Base-by-base conservation (phyloP, 768 basidiomycete genomes). In the Hemileccinum impolitum region DNA sequence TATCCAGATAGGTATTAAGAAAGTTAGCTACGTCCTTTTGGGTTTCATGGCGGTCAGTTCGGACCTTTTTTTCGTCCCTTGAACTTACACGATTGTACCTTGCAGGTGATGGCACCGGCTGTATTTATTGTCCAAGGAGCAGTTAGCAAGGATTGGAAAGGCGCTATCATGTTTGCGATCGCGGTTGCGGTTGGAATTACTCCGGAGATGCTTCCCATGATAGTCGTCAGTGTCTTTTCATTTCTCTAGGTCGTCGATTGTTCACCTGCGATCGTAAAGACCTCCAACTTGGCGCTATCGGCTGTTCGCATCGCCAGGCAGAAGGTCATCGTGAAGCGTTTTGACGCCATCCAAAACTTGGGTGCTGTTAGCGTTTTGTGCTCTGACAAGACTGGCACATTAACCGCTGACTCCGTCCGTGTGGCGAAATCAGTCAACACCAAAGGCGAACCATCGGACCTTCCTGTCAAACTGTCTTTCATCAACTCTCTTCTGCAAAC, bases 361-460 rank as follows among this genome's bases (percentile, higher is more conserved):
- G 79, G 81, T 11, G 79, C 75, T 9, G 80, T 85, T 23, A 70
- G 67, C 46, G 58, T 75, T 42, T 60, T 75, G 45, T 84, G 82
- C 60, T 81, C 79, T 19, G 83, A 85, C 63, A 84, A 84, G 63
- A 85, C 83, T 1, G 83, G 83, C 21, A 85, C 83, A 14, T 61
- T 80, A 26, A 80, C 79, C 9, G 64, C 61, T 34, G 66, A 67
- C 51, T 56, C 56, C 17, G 65, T 69, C 65, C 74, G 76, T 45
- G 69, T 47, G 64, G 72, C 52, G 44, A 67, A 52, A 58, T 67
- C 54, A 47, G 53, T 67, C 4, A 44, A 62, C 18, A 23, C 18
- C 34, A 43, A 38, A 36, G 62, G 64, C 37, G 60, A 59, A 49
- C 19, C 45, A 13, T 60, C 64, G 2, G 57, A 52, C 23, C 57